A percentile compares a stretch with the other conserved stretches of the same genome.
These are phyloP conservation scores for Amphicarpaea edgeworthii DNA, from an alignment of 306 rosid species.

Conservation along the genomic window DNA sequence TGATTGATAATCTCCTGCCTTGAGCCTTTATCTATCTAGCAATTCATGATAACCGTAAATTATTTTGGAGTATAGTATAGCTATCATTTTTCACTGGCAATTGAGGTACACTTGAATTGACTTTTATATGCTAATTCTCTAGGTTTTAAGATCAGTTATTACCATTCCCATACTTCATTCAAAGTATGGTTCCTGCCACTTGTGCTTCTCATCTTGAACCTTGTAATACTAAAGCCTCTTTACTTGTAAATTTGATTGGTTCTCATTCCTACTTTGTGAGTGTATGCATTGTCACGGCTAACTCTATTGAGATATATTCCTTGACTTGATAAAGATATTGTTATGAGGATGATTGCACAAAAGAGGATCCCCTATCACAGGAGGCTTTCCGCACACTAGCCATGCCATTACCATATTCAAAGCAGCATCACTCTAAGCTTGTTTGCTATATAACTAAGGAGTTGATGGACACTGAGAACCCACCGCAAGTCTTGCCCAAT, in stretches of 20 bases:
- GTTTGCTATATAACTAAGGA: slow-evolving; percentile 98
- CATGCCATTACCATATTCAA: slow-evolving; percentile 81
- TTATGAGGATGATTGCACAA: slow-evolving; percentile 93
- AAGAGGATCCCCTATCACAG: slow-evolving; percentile 97
- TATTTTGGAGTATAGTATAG: slow-evolving; percentile 32
- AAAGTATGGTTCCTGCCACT: slow-evolving; percentile 9
- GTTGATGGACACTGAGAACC: slow-evolving; percentile 95
- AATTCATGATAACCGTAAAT: slow-evolving; percentile 12
- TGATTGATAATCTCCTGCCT: neutral
- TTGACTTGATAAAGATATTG: slow-evolving; percentile 86
- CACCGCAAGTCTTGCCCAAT: slow-evolving; percentile 93
- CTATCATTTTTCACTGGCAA: slow-evolving; percentile 20
- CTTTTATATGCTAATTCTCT: slow-evolving; percentile 13
- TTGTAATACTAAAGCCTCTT: slow-evolving; percentile 6
- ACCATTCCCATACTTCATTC: slow-evolving; percentile 8
- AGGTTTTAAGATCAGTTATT: slow-evolving; percentile 13
- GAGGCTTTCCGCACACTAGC: slow-evolving; percentile 87
- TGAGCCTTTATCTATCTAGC: slow-evolving; percentile 1
- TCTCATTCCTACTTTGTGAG: slow-evolving; percentile 38
- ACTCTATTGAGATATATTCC: slow-evolving; percentile 50
- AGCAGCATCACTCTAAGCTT: slow-evolving; percentile 93
- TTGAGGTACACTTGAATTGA: neutral
- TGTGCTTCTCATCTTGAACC: slow-evolving; percentile 28
- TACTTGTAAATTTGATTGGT: slow-evolving; percentile 14
- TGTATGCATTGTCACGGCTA: slow-evolving; percentile 16